Conservation (phyloP, 805 yeast species). For the Wilhelminamyces savonicus region DNA sequence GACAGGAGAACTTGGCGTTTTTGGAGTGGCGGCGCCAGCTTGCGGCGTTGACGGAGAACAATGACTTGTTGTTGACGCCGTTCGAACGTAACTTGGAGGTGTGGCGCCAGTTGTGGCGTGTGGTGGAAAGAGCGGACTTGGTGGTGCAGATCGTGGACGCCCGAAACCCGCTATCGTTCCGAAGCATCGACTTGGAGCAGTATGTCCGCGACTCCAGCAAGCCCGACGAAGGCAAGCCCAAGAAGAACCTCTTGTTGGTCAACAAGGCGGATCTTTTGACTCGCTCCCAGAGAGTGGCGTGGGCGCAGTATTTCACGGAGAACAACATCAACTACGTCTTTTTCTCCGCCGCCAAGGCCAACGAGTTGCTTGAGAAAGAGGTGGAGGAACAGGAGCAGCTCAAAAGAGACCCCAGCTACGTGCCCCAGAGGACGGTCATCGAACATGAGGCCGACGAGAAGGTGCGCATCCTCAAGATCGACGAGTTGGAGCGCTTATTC, state of each 20-base stretch:
- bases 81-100: constrained; percentile 96
- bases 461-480: constrained; percentile 69
- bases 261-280: constrained; percentile 91
- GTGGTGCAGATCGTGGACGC: constrained; percentile 98
- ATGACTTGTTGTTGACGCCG: constrained; percentile 86
- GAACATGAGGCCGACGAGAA: constrained; percentile 15
- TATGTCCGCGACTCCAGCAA: constrained; percentile 72
- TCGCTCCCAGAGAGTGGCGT: constrained; percentile 64
- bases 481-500: constrained; percentile 79
- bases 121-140: constrained; percentile 88
- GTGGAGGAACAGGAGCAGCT: constrained; percentile 34
- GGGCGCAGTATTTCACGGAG: constrained; percentile 80
- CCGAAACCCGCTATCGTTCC: constrained; percentile 82
- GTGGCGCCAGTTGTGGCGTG: constrained; percentile 98
- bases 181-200: constrained; percentile 80
- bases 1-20: constrained; percentile 85
- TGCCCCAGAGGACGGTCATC: constrained; percentile 8
- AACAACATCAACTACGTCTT: constrained; percentile 78
- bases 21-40: constrained; percentile 90
- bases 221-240: constrained; percentile 41
- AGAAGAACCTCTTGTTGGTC: constrained; percentile 75
- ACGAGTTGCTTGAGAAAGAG: constrained; percentile 64
- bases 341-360: constrained; percentile 86
- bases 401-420: constrained; percentile 9
- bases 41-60: constrained; percentile 76